Base-by-base conservation (phyloP, 495 filamentous ascomycete genomes). In the Aspergillus ellipticus region DNA sequence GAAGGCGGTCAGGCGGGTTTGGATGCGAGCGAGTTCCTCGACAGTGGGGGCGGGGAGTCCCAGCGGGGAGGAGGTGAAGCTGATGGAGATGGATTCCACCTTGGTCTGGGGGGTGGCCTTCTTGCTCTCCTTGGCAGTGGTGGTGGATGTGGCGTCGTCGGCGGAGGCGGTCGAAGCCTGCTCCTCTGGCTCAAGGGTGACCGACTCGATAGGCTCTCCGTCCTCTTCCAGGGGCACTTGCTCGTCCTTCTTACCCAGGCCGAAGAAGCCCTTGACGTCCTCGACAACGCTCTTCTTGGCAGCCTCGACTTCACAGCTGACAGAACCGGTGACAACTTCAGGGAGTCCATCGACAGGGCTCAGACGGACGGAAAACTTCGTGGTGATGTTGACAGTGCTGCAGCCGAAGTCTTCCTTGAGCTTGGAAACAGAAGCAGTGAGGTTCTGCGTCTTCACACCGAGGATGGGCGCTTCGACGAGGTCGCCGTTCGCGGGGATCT, bases 221-320 rank as follows among this genome's bases (percentile, higher is more conserved):
- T 82, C 84, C 46, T 81, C 86, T 28, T 85, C 86, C 17, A 96
- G 71, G 19, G 89, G 83, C 61, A 88, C 84, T 71, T 97, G 92
- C 29, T 81, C 83, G 55, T 82, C 85, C 60, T 96, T 92, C 75
- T 93, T 89, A 56, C 94, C 94, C 63, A 97, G 89, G 15, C 95
- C 95, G 64, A 98, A 93, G 56, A 96, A 84, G 53, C 87, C 90
- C 77, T 99, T 99, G 66, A 97, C 88, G 39, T 89, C 89, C 61
- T 96, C 95, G 35, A 92, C 84, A 28, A 97, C 79, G 48, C 89
- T 88, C 65, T 89, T 88, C 74, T 90, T 92, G 53, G 86, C 85
- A 10, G 71, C 80, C 35, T 85, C 82, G 37, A 88, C 80, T 67
- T 93, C 89, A 61, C 94, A 99, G 70, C 92, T 91, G 6, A 94